A percentile compares a stretch with the other conserved stretches of the same genome.
These are phyloP conservation scores for Toxicodendron radicans DNA, from an alignment of 345 rosid genomes.

Conservation along the genomic window DNA sequence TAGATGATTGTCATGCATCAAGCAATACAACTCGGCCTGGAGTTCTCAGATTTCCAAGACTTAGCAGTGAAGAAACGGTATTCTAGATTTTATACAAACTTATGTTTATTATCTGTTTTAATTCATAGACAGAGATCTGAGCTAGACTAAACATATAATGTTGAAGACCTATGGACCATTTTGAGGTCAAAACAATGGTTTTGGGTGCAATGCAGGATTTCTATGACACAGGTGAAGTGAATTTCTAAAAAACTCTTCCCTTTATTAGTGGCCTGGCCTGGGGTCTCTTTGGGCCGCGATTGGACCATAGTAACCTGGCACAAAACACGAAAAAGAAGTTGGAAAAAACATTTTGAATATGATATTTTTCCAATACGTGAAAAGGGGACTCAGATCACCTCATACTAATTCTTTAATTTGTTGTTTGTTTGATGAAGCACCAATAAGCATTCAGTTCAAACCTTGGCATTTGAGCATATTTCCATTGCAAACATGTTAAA, in stretches of 20 bases:
- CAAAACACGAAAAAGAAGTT: neutral
- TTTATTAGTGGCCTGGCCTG: neutral
- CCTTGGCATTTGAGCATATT: neutral
- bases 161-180: neutral
- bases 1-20: constrained; percentile 52
- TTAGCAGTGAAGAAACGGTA: constrained; percentile 85
- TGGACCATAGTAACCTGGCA: neutral
- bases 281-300: neutral
- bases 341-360: neutral
- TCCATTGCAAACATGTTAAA: neutral
- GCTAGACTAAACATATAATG: neutral
- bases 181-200: constrained; percentile 8
- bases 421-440: constrained; percentile 1
- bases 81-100: constrained; percentile 17
- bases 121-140: neutral
- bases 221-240: neutral
- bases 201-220: neutral
- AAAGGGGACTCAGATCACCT: neutral
- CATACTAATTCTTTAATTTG: neutral
- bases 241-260: neutral
- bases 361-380: neutral
- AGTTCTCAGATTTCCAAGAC: constrained; percentile 70
- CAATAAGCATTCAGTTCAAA: neutral
- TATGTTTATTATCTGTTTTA: neutral
- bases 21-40: constrained; percentile 49